Conservation (phyloP, 148 eudicot genomes). For the Rhododendron williamsianum region DNA sequence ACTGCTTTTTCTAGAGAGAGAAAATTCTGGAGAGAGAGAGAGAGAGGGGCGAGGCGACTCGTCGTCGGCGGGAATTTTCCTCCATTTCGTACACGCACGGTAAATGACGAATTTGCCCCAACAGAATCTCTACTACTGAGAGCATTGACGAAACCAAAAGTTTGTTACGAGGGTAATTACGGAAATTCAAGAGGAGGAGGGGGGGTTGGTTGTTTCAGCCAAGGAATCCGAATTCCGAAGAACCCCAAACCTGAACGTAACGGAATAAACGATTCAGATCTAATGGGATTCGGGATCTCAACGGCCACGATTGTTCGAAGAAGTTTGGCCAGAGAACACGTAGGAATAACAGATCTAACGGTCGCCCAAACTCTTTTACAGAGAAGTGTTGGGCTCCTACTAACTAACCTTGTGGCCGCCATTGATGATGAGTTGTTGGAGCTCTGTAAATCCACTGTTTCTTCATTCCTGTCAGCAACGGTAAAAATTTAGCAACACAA, state of each 20-base stretch:
- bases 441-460: slow-evolving; percentile 24
- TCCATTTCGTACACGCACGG: background rate
- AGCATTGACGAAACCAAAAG: too few species aligned
- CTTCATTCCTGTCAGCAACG: slow-evolving; percentile 4
- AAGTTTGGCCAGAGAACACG: background rate
- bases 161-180: slow-evolving; percentile 12
- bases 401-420: slow-evolving; percentile 26
- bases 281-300: slow-evolving; percentile 13
- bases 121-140: background rate
- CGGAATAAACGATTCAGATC: slow-evolving; percentile 25
- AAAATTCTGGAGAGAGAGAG: background rate
- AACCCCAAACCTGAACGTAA: background rate
- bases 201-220: background rate
- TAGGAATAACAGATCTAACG: slow-evolving; percentile 12
- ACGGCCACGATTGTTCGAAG: slow-evolving; percentile 16
- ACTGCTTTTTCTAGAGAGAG: slow-evolving; percentile 9
- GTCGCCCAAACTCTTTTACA: background rate
- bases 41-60: background rate
- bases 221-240: slow-evolving; percentile 13
- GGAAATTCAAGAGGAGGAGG: background rate
- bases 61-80: slow-evolving; percentile 3
- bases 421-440: slow-evolving; percentile 30
- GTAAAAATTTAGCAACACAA: background rate
- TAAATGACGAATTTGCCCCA: background rate
- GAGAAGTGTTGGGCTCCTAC: too few species aligned